These are phyloP conservation scores for Circinella umbellata DNA, from an alignment of 371 early-diverging fungal species.

Conservation along the genomic window DNA sequence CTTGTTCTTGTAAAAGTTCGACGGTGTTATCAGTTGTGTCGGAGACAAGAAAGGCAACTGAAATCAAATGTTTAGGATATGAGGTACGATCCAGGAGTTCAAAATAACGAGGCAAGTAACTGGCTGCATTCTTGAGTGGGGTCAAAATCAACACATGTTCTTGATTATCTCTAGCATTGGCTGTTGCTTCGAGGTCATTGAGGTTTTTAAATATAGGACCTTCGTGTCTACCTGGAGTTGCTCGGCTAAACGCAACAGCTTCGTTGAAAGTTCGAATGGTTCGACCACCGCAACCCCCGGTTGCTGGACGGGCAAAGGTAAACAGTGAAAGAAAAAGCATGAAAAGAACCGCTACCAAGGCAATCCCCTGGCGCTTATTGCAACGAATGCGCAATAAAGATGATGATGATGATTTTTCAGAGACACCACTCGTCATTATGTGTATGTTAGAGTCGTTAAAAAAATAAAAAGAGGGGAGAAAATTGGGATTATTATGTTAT, in stretches of 20 bases:
- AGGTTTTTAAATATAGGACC: slow-evolving; percentile 21
- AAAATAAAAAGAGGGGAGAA: background rate
- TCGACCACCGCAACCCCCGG: slow-evolving; percentile 21
- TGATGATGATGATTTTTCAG: slow-evolving; percentile 5
- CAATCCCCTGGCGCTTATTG: slow-evolving; percentile 32
- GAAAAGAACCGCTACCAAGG: slow-evolving; percentile 29
- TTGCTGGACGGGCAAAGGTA: slow-evolving; percentile 29
- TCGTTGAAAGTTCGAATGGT: slow-evolving; percentile 36
- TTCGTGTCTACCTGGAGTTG: slow-evolving; percentile 1
- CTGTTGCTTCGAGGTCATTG: slow-evolving; percentile 26
- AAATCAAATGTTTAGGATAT: slow-evolving; percentile 60
- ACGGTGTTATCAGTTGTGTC: slow-evolving; percentile 61
- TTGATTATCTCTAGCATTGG: slow-evolving; percentile 26
- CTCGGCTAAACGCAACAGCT: slow-evolving; percentile 32
- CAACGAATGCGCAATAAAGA: slow-evolving; percentile 25
- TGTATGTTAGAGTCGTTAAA: background rate
- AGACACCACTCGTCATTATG: slow-evolving; percentile 5
- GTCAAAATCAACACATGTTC: slow-evolving; percentile 59
- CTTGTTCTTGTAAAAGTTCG: slow-evolving; percentile 43
- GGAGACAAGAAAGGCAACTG: slow-evolving; percentile 63
- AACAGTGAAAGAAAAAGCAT: slow-evolving; percentile 35
- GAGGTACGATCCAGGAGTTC: slow-evolving; percentile 53
- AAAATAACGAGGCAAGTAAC: slow-evolving; percentile 62
- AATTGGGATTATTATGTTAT: too few species aligned
- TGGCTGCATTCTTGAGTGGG: slow-evolving; percentile 61